Percentiles rank a stretch among this genome's conserved stretches.
Evolutionary conservation across 306 rosid genomes (phyloP).

Genomic region (Ceratonia siliqua): DNA sequence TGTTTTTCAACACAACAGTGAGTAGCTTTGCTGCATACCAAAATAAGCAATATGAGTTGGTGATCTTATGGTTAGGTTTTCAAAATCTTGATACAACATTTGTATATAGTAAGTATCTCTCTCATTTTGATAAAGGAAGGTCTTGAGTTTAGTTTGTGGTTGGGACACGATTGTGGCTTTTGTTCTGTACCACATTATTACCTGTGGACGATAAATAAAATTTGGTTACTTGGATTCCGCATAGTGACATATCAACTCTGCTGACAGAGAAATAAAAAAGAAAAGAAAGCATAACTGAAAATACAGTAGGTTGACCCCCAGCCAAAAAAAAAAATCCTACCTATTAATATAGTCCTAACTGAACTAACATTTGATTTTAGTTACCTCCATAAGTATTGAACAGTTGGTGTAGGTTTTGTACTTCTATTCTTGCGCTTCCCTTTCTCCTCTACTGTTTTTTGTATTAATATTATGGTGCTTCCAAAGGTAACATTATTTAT

Average conservation of each 20-base stretch:
- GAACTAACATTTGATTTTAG: background rate
- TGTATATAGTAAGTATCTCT: background rate
- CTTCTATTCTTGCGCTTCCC: background rate
- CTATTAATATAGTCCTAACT: background rate
- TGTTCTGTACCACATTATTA: background rate
- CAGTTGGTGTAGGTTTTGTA: background rate
- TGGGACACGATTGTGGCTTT: background rate
- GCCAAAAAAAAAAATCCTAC: too few species aligned
- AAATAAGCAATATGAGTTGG: constrained; percentile 2
- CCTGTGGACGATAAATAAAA: background rate
- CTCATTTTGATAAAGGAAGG: background rate
- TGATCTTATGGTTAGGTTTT: background rate
- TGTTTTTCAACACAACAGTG: constrained; percentile 81
- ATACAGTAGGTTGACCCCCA: too few species aligned
- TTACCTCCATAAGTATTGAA: background rate
- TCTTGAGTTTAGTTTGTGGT: background rate
- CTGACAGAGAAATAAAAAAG: background rate
- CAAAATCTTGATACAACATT: background rate
- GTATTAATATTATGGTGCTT: background rate
- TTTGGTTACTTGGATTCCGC: background rate
- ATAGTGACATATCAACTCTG: background rate
- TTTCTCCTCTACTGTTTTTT: background rate
- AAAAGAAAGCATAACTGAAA: background rate
- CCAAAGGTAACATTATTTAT: background rate
- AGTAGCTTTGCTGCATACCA: constrained; percentile 25